Conservation (phyloP, 2,329 filamentous ascomycete genomes). For the Dichotomopilus funicola region DNA sequence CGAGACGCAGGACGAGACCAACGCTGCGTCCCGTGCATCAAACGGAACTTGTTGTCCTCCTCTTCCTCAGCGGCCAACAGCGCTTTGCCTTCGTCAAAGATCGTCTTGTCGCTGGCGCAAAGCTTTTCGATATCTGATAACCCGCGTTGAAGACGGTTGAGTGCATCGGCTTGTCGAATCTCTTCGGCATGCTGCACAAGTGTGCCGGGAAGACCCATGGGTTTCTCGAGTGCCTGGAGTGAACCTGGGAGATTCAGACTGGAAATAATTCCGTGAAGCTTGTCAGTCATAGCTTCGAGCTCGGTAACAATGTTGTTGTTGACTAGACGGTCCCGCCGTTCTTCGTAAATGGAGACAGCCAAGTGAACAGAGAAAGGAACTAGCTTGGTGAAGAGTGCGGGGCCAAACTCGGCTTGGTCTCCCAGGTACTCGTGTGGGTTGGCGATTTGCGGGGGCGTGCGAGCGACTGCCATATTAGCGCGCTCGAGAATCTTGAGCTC, state of each 20-base stretch:
- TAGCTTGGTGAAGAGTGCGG: constrained; percentile 79
- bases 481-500: constrained; percentile 81
- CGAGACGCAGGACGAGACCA: constrained; percentile 70
- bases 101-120: constrained; percentile 67
- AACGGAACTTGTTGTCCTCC: constrained; percentile 70
- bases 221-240: constrained; percentile 89
- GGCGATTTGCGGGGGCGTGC: constrained; percentile 73
- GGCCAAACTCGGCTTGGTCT: constrained; percentile 72
- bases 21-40: constrained; percentile 77
- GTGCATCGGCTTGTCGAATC: constrained; percentile 81
- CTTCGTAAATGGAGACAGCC: constrained; percentile 90
- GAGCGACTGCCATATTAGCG: constrained; percentile 78
- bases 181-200: constrained; percentile 89
- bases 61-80: constrained; percentile 72
- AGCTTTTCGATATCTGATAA: constrained; percentile 87
- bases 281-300: constrained; percentile 72
- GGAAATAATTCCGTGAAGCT: constrained; percentile 70
- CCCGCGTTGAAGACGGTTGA: constrained; percentile 68
- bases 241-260: constrained; percentile 87
- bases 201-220: constrained; percentile 78
- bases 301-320: constrained; percentile 82
- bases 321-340: constrained; percentile 81
- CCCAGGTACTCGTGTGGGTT: constrained; percentile 76
- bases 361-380: constrained; percentile 95
- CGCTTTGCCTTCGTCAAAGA: constrained; percentile 78